These are phyloP conservation scores for Torulaspora globosa DNA, from an alignment of 1,139 yeast genomes.

Conservation along the genomic window DNA sequence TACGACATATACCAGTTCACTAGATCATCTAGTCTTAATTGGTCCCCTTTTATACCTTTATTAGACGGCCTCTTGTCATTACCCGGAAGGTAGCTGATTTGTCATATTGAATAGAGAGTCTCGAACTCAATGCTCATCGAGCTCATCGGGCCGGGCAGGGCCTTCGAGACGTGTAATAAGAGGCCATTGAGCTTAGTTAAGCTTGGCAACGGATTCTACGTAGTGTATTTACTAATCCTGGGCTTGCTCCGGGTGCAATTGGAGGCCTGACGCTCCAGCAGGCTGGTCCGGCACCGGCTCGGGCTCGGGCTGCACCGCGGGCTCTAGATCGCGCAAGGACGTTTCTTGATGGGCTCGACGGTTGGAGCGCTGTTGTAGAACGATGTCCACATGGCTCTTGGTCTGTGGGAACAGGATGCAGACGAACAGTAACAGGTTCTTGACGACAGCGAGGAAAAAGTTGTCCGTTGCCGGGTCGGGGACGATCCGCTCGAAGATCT, in stretches of 20 bases:
- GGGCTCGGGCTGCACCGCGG: not conserved
- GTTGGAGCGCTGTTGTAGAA: constrained; percentile 16
- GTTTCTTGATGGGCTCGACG: constrained; percentile 8
- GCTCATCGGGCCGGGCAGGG: not conserved
- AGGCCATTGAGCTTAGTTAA: not conserved
- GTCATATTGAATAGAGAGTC: constrained; percentile 10
- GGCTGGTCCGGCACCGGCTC: constrained; percentile 8
- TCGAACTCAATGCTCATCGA: constrained; percentile 7
- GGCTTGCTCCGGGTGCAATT: constrained; percentile 2
- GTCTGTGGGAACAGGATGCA: constrained; percentile 24
- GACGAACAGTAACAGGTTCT: constrained; percentile 26
- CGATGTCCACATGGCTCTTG: constrained; percentile 18
- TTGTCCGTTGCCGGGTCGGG: constrained; percentile 28
- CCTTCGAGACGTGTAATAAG: not conserved
- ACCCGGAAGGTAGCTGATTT: constrained; percentile 13
- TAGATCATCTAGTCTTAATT: not conserved
- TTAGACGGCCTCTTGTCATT: constrained; percentile 2
- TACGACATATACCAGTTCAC: not conserved
- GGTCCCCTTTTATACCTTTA: constrained; percentile 18
- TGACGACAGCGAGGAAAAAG: constrained; percentile 18
- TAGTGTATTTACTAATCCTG: constrained; percentile 2
- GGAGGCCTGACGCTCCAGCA: constrained; percentile 11
- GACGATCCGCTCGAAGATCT: constrained; percentile 21
- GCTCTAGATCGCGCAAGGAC: constrained; percentile 2
- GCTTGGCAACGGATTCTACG: not conserved